Evolutionary conservation across 164 flowering plant genomes (phyloP).

Genomic region (Umbellularia californica): DNA sequence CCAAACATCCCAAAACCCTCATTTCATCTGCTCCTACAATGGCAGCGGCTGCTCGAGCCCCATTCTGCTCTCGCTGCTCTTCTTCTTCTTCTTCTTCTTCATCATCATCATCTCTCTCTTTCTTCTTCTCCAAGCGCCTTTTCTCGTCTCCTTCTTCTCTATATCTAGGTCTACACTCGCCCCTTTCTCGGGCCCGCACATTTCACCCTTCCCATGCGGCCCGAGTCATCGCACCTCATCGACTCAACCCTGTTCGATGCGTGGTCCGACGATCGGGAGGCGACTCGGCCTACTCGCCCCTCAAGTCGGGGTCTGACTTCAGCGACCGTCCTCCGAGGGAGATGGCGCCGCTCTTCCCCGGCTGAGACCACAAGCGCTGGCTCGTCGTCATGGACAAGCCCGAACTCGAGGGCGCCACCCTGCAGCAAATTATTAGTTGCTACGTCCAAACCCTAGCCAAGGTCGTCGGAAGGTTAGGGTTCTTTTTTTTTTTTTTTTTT

Average conservation of each 20-base stretch:
- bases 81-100: slow-evolving; percentile 20
- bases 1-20: slow-evolving; percentile 17
- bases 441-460: slow-evolving; percentile 77
- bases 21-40: slow-evolving; percentile 7
- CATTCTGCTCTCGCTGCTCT: slow-evolving; percentile 10
- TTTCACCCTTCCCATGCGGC: slow-evolving; percentile 26
- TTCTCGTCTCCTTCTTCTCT: slow-evolving; percentile 27
- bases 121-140: slow-evolving; percentile 34
- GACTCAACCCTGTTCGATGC: slow-evolving; percentile 41
- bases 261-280: slow-evolving; percentile 42
- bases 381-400: slow-evolving; percentile 92
- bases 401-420: slow-evolving; percentile 80
- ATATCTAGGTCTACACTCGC: slow-evolving; percentile 9
- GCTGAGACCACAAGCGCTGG: slow-evolving; percentile 94
- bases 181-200: slow-evolving; percentile 25
- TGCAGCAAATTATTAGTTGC: slow-evolving; percentile 85
- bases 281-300: slow-evolving; percentile 57
- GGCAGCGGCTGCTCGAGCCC: slow-evolving; percentile 35
- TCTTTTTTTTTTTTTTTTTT: neutral
- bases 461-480: slow-evolving; percentile 66
- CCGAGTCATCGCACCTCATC: slow-evolving; percentile 20
- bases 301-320: slow-evolving; percentile 67
- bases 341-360: slow-evolving; percentile 90
- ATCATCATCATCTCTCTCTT: slow-evolving; percentile 10
- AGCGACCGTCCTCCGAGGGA: slow-evolving; percentile 88